Evolutionary conservation across 371 early-diverging fungal species (phyloP), one percentile per base, ranked within the genome.

Genomic region (Mycotypha africana): DNA sequence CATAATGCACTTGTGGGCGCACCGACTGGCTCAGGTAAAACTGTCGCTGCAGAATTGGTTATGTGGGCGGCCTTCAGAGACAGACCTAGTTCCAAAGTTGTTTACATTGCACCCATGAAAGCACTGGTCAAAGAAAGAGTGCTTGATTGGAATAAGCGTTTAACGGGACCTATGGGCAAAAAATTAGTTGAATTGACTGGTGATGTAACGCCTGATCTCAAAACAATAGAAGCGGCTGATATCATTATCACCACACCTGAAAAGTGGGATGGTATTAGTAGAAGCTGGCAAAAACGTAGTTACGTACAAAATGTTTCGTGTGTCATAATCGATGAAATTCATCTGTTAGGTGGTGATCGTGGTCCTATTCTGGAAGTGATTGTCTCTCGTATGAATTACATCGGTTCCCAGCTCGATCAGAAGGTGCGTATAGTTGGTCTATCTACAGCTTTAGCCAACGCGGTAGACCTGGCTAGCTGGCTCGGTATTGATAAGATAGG

Each of bases 21-120:
- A 2, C 99, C 99, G 4, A 99, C 95, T 0, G 99, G 99, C 30
- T 91, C 98, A 15, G 99, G 99, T 40, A 99, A 99, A 62, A 99
- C 99, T 0, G 89, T 99, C 16, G 91, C 97, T 4, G 99, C 97
- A 1, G 95, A 97, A 54, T 59, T 98, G 33, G 93, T 94, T 4
- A 81, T 97, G 81, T 95, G 93, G 89, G 64, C 82, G 39, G 86
- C 92, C 7, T 91, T 93, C 64, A 71, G 90, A 21, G 87, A 90
- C 49, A 72, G 81, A 24, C 95, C 94, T 20, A 74, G 77, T 2
- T 76, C 81, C 49, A 95, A 95, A 58, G 92, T 98, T 1, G 93
- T 99, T 6, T 99, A 99, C 51, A 91, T 99, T 59, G 99, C 98
- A 3, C 99, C 99, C n/a, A 85, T 98, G 76, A 98, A 98, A 65